Conservation (phyloP, 2,329 filamentous ascomycete species). For the Fusarium globosum region DNA sequence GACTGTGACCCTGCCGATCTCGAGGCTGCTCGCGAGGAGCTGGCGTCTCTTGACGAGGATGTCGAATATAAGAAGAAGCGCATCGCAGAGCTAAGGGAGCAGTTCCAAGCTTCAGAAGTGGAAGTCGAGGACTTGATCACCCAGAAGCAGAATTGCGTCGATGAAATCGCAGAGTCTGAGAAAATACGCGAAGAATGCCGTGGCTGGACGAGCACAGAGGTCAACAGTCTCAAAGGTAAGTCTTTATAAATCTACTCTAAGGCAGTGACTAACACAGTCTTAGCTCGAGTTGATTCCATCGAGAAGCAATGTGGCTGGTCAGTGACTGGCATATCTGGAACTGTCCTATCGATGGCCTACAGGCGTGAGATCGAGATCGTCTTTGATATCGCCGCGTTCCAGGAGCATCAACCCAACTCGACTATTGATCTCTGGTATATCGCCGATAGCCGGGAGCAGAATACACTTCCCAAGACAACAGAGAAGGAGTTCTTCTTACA, state of each 20-base stretch:
- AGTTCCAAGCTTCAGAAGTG: constrained; percentile 74
- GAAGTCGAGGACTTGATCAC: constrained; percentile 71
- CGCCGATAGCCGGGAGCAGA: constrained; percentile 65
- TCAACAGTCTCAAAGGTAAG: constrained; percentile 79
- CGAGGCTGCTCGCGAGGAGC: constrained; percentile 74
- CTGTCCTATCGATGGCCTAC: constrained; percentile 79
- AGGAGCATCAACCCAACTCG: constrained; percentile 57
- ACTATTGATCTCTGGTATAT: constrained; percentile 78
- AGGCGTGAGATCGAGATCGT: constrained; percentile 77
- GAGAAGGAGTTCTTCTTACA: constrained; percentile 82
- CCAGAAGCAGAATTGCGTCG: constrained; percentile 75
- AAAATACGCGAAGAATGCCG: constrained; percentile 86
- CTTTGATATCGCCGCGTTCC: constrained; percentile 74
- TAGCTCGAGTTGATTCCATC: constrained; percentile 73
- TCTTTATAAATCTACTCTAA: background rate
- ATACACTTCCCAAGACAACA: constrained; percentile 66
- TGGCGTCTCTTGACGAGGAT: constrained; percentile 73
- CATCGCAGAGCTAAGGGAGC: constrained; percentile 72
- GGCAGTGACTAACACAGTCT: constrained; percentile 50
- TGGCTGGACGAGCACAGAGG: constrained; percentile 87
- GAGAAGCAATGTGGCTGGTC: constrained; percentile 78
- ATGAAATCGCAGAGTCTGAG: constrained; percentile 85
- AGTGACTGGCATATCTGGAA: constrained; percentile 71
- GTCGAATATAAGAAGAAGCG: constrained; percentile 75
- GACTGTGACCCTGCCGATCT: constrained; percentile 86